These are phyloP conservation scores for Pyronema domesticum DNA, from an alignment of 495 filamentous ascomycete species.

Conservation along the genomic window DNA sequence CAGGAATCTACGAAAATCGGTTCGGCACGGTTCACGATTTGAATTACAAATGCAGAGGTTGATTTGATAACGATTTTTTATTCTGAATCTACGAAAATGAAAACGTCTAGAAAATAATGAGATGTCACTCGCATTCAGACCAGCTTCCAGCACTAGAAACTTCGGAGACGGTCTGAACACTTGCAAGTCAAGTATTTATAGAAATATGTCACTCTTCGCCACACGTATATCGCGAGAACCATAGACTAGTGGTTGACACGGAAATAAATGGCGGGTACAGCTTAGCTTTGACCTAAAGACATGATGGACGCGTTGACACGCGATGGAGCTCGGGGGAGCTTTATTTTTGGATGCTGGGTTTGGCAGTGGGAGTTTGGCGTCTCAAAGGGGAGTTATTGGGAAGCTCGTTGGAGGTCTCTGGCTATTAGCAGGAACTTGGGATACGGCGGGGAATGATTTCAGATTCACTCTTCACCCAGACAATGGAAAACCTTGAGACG, in stretches of 20 bases:
- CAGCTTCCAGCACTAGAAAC: slow-evolving; percentile 31
- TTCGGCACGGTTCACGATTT: too few relatives aligned
- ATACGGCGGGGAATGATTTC: not conserved
- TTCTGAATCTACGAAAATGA: too few relatives aligned
- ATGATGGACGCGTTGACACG: not conserved
- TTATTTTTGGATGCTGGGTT: not conserved
- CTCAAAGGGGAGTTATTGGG: too few relatives aligned
- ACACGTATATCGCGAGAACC: slow-evolving; percentile 64
- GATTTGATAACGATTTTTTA: too few relatives aligned
- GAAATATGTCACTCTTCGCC: slow-evolving; percentile 37
- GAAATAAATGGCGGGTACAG: slow-evolving; percentile 48
- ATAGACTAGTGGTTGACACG: slow-evolving; percentile 42
- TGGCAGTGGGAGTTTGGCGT: too few relatives aligned
- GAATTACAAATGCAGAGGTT: too few relatives aligned
- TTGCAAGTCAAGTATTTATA: slow-evolving; percentile 35
- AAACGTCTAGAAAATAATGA: too few relatives aligned
- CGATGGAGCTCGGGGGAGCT: not conserved
- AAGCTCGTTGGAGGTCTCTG: too few relatives aligned
- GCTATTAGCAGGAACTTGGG: too few relatives aligned
- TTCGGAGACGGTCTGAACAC: slow-evolving; percentile 52
- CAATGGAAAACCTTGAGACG: not conserved
- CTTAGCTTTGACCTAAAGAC: slow-evolving; percentile 2
- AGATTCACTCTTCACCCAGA: not conserved
- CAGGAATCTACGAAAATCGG: too few relatives aligned
- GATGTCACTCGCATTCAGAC: slow-evolving; percentile 67